Evolutionary conservation across 2,329 filamentous ascomycete genomes (phyloP), one percentile per base, ranked within the genome.

Genomic region (Zasmidium cellare): DNA sequence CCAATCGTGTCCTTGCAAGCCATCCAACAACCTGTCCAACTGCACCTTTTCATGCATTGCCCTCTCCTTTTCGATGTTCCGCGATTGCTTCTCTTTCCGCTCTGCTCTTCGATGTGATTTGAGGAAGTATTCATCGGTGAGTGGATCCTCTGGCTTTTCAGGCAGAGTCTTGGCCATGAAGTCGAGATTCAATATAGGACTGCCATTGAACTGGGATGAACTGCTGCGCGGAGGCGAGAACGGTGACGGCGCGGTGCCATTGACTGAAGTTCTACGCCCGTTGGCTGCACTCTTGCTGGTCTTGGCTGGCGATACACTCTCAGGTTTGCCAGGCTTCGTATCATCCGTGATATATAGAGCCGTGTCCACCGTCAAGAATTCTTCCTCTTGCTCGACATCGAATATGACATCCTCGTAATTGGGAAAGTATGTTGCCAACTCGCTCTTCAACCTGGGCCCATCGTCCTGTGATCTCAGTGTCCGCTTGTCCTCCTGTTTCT

Each of bases 371-470:
- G 65, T 70, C 38, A 70, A 66, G 66, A 73, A 82, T 92, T 92
- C 88, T 67, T 88, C 81, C 75, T 92, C 88, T 67, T 88, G 88
- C 41, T 87, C 85, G 62, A 91, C 87, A 71, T 96, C 90, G 61
- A 90, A 92, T 76, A 97, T 91, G 65, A 97, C 85, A 72, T 96
- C 91, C 75, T 97, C 92, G 75, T 96, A 97, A 70, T 96, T 92
- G 53, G 90, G 87, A 71, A 97, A 97, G 76, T 96, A 97, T 49
- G 86, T 84, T 38, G 92, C 88, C 60, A 97, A 82, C 71, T 97
- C 92, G 76, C 92, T 97, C 81, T 96, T 96, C 76, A 92, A 88
- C 66, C 91, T 84, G 52, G 88, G 88, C 11, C 88, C 89, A 68
- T 83, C 84, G 71, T 96, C 91, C 69, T 96, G 90, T 53, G 91